These are phyloP conservation scores for Neurospora sp. DNA, from an alignment of 495 filamentous ascomycete species.

Conservation along the genomic window DNA sequence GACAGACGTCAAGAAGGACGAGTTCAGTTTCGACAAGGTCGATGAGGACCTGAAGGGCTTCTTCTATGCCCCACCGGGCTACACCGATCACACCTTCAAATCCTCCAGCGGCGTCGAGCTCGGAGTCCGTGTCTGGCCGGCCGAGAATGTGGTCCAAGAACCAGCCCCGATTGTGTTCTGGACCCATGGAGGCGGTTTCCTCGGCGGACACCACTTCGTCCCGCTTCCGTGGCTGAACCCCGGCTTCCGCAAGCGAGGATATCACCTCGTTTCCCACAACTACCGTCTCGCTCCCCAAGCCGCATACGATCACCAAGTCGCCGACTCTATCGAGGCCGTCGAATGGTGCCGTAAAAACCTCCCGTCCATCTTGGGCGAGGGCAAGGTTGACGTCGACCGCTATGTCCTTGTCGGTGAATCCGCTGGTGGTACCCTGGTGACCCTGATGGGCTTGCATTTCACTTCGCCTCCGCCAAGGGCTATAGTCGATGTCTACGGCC, in stretches of 20 bases:
- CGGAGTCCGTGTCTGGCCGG: slow-evolving; percentile 15
- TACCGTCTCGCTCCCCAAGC: slow-evolving; percentile 23
- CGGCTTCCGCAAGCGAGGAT: slow-evolving; percentile 15
- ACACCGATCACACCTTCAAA: slow-evolving; percentile 17
- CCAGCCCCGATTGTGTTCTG: slow-evolving; percentile 16
- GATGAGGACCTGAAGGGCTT: background rate
- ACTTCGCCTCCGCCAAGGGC: slow-evolving; percentile 7
- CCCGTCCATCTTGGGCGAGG: slow-evolving; percentile 9
- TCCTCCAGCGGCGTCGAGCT: slow-evolving; percentile 9
- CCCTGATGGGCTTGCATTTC: slow-evolving; percentile 12
- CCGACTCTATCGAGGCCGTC: slow-evolving; percentile 15
- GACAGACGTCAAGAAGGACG: background rate
- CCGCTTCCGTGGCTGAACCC: slow-evolving; percentile 15
- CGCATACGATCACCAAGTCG: slow-evolving; percentile 13
- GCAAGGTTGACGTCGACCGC: slow-evolving; percentile 16
- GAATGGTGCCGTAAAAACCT: slow-evolving; percentile 16
- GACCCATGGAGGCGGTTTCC: slow-evolving; percentile 22
- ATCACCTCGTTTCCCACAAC: slow-evolving; percentile 23
- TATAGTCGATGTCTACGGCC: slow-evolving; percentile 17
- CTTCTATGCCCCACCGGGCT: slow-evolving; percentile 7
- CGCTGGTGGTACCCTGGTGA: slow-evolving; percentile 17
- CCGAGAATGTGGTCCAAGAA: slow-evolving; percentile 2
- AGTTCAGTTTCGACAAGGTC: background rate
- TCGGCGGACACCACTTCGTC: slow-evolving; percentile 16
- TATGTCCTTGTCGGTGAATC: slow-evolving; percentile 21